phyloP scores from a whole-genome alignment of 192 early-diverging fungal species.

The Umbelopsis ramanniana region DNA sequence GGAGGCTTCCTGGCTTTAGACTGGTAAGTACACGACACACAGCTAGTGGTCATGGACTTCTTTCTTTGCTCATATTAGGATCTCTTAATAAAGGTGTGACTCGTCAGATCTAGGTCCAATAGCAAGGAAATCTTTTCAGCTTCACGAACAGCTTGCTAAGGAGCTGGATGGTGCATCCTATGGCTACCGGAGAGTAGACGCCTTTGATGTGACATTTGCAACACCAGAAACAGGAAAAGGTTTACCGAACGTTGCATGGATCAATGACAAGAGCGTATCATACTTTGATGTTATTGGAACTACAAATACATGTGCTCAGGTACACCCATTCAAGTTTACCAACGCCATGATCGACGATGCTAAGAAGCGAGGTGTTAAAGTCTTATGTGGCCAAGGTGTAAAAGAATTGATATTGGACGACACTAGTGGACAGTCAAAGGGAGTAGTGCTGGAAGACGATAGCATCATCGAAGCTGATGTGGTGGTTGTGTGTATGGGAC shows the following conservation, averaged over 20 bases:
- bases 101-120: conserved; percentile 33
- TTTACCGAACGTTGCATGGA: conserved; percentile 17
- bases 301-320: conserved; percentile 43
- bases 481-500: conserved; percentile 51
- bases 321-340: conserved; percentile 47
- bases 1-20: conserved; percentile 53
- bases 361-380: conserved; percentile 33
- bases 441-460: conserved; percentile 34
- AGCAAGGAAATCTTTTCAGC: conserved; percentile 42
- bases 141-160: conserved; percentile 46
- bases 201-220: conserved; percentile 32
- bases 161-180: conserved; percentile 41
- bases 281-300: conserved; percentile 32
- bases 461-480: conserved; percentile 32
- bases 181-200: conserved; percentile 44
- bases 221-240: neutral
- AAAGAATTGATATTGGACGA: conserved; percentile 19
- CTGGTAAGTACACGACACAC: conserved; percentile 29
- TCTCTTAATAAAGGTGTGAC: conserved; percentile 28
- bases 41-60: conserved; percentile 5
- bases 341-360: conserved; percentile 40
- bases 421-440: conserved; percentile 8
- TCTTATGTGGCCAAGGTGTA: conserved; percentile 27
- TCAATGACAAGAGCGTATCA: conserved; percentile 18
- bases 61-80: neutral